Evolutionary conservation across 1,284 basidiomycete species (phyloP).

Genomic region (Ustilago curta): DNA sequence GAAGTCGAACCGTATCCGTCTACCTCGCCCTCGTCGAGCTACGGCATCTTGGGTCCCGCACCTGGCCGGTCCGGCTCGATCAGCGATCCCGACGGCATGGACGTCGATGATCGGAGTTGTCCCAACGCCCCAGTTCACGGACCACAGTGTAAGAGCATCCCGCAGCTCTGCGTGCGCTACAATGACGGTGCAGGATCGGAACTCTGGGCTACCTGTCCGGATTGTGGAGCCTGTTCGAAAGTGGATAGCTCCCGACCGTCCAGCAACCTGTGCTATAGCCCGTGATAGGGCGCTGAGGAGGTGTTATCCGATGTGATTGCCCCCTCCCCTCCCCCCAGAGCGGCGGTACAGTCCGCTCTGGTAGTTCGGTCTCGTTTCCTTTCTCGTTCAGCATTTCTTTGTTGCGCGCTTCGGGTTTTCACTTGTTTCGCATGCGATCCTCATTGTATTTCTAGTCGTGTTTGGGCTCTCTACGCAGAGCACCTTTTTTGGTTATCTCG

Average conservation of each 20-base stretch:
- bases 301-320: constrained; percentile 18
- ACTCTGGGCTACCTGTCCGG: constrained; percentile 61
- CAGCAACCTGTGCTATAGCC: constrained; percentile 39
- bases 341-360: too few relatives aligned
- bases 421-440: neutral
- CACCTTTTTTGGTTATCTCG: neutral
- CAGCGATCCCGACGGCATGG: constrained; percentile 30
- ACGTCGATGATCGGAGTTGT: constrained; percentile 33
- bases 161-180: constrained; percentile 57
- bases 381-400: neutral
- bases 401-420: neutral
- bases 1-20: constrained; percentile 35
- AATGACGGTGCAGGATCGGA: constrained; percentile 49
- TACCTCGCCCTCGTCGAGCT: constrained; percentile 25
- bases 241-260: constrained; percentile 34
- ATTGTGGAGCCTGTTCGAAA: constrained; percentile 46
- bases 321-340: too few relatives aligned
- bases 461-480: neutral
- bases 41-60: constrained; percentile 46
- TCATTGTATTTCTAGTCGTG: constrained; percentile 12
- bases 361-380: neutral
- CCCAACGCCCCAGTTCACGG: constrained; percentile 30
- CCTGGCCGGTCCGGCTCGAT: constrained; percentile 14
- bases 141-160: constrained; percentile 59
- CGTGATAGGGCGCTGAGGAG: constrained; percentile 29